These are phyloP conservation scores for Trichoderma harzianum DNA, from an alignment of 2,329 filamentous ascomycete genomes.

Conservation along the genomic window DNA sequence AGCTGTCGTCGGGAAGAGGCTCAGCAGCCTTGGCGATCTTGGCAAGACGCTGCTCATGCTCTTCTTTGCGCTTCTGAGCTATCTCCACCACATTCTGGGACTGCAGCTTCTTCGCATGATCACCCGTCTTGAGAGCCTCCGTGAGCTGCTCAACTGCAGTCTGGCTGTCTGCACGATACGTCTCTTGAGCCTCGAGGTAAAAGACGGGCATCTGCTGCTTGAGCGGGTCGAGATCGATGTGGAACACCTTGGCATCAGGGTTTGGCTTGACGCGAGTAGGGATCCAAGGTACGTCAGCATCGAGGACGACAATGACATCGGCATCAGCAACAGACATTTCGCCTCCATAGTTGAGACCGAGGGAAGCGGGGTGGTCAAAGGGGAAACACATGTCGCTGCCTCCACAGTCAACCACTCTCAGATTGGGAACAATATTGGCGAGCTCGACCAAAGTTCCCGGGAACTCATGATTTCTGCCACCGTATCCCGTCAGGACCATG, in stretches of 20 bases:
- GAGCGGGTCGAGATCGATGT: slow-evolving; percentile 63
- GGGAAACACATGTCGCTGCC: slow-evolving; percentile 82
- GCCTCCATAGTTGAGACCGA: slow-evolving; percentile 70
- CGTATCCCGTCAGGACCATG: slow-evolving; percentile 67
- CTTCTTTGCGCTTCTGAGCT: slow-evolving; percentile 49
- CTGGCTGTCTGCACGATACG: slow-evolving; percentile 64
- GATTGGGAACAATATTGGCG: slow-evolving; percentile 62
- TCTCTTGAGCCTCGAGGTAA: slow-evolving; percentile 63
- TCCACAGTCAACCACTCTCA: slow-evolving; percentile 71
- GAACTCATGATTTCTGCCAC: slow-evolving; percentile 63
- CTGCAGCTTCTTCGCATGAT: slow-evolving; percentile 39
- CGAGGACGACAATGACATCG: slow-evolving; percentile 79
- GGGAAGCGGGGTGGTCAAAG: slow-evolving; percentile 62
- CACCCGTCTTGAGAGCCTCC: slow-evolving; percentile 51
- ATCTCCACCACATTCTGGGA: slow-evolving; percentile 20
- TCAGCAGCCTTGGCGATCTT: slow-evolving; percentile 54
- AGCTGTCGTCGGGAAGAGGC: slow-evolving; percentile 56
- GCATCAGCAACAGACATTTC: slow-evolving; percentile 72
- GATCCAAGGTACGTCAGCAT: slow-evolving; percentile 94
- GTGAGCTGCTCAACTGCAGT: slow-evolving; percentile 68
- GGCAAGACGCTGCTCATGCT: slow-evolving; percentile 57
- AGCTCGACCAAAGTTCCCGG: slow-evolving; percentile 62
- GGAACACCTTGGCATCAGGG: slow-evolving; percentile 54
- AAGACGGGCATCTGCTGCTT: slow-evolving; percentile 72
- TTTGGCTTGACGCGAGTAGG: slow-evolving; percentile 65